phyloP scores from a whole-genome alignment of 2,329 filamentous ascomycete species.

The Colletotrichum caudatum region DNA sequence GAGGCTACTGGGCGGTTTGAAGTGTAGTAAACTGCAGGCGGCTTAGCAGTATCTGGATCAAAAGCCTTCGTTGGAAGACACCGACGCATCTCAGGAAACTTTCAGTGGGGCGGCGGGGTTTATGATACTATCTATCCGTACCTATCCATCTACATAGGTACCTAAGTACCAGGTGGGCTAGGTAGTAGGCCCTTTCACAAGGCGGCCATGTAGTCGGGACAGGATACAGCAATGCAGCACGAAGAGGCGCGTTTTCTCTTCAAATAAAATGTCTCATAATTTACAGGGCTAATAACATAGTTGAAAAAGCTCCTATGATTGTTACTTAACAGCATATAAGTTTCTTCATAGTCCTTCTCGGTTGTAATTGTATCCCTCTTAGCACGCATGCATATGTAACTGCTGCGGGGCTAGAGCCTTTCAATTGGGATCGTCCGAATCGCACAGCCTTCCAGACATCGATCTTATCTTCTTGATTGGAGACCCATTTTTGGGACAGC shows the following conservation, averaged over 20 bases:
- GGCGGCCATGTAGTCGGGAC: neutral
- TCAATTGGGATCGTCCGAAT: neutral
- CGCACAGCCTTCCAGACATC: neutral
- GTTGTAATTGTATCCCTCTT: neutral
- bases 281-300: neutral
- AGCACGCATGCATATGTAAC: neutral
- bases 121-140: neutral
- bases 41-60: neutral
- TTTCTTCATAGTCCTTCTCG: neutral
- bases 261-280: neutral
- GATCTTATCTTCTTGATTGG: neutral
- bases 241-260: neutral
- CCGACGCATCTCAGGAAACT: conserved; percentile 6
- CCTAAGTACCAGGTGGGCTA: too few relatives aligned
- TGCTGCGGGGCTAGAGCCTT: neutral
- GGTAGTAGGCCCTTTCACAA: neutral
- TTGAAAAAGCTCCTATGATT: too few relatives aligned
- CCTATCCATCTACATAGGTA: too few relatives aligned
- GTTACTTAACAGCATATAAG: too few relatives aligned
- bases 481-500: neutral
- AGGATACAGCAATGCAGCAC: neutral
- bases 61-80: neutral
- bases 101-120: conserved; percentile 9
- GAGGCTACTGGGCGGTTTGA: neutral
- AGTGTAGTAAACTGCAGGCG: neutral